Percentiles rank a stretch among this genome's conserved stretches.
phyloP scores from a whole-genome alignment of 2,329 filamentous ascomycete genomes.

The Trichoderma sp. region DNA sequence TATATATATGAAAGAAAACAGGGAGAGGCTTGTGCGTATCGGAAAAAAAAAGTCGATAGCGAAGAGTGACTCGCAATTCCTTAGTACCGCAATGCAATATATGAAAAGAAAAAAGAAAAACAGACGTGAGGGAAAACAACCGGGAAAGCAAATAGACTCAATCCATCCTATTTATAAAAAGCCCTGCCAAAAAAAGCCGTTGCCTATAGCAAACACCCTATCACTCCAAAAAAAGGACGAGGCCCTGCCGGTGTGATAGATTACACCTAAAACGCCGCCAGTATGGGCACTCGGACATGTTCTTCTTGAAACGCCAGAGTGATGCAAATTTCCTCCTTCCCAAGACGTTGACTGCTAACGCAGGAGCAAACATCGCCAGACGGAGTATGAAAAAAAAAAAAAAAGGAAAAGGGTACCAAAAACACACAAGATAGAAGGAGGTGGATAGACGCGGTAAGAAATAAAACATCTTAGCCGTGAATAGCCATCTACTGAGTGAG shows the following conservation, averaged over 20 bases:
- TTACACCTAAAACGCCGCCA: conserved; percentile 25
- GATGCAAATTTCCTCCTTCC: conserved; percentile 3
- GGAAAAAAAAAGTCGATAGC: background rate
- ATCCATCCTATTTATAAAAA: conserved; percentile 27
- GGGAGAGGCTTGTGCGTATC: background rate
- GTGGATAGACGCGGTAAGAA: background rate
- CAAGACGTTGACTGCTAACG: conserved; percentile 11
- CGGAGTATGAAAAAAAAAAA: background rate
- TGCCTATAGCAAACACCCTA: conserved; percentile 20
- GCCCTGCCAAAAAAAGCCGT: conserved; percentile 25
- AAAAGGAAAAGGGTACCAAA: background rate
- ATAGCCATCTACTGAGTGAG: conserved; percentile 43
- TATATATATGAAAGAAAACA: background rate
- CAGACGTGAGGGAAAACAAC: conserved; percentile 21
- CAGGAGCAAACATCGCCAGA: conserved; percentile 9
- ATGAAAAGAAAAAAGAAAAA: conserved; percentile 28
- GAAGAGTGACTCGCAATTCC: background rate
- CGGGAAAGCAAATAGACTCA: conserved; percentile 24
- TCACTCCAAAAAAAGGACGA: conserved; percentile 20
- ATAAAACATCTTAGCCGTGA: conserved; percentile 17
- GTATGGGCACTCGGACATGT: conserved; percentile 8
- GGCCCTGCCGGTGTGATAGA: conserved; percentile 23
- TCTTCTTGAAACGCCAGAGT: conserved; percentile 9
- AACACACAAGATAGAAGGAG: background rate
- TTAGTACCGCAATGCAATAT: conserved; percentile 30